Base-by-base conservation (phyloP, 768 basidiomycete genomes). In the Naganishia vaughanmartiniae region DNA sequence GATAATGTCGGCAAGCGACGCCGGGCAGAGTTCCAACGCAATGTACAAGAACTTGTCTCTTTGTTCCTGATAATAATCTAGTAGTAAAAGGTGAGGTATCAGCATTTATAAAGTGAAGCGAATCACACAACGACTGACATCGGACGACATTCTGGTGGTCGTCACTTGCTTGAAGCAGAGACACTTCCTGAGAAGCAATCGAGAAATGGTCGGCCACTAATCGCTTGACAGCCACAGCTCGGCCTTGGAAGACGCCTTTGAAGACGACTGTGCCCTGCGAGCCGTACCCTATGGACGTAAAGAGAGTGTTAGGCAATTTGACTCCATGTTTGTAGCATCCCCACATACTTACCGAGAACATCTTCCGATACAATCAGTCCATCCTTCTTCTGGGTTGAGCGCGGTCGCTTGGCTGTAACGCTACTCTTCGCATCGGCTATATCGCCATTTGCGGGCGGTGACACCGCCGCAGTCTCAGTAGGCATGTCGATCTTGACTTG, bases 211-310 rank as follows among this genome's bases (percentile, higher is more conserved):
- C 94, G 74, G 89, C 90, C 9, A 98, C 86, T 3, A 99, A 86
- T 0, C 96, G 91, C 81, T 99, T 98, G 69, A 99, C 93, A n/a
- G 96, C 96, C 0, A 99, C 96, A 0, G 95, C 90, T 65, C 96
- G 89, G 0, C 92, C 93, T 83, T 98, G 95, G n/a, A 97, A 87
- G 9, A 93, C 90, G 2, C 95, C 96, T 77, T 90, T 87, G 82
- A 87, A 93, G 3, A 99, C 96, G 51, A 98, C 90, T 0, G 96
- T 99, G 7, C 96, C 96, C 77, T 97, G 93, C 0, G 93, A 97
- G 2, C 94, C 94, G 75, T 90, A 92, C 4, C 94, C 94, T 96
- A 26, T 51, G 1, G 3, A 73, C 4, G 14, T 6, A 11, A 45
- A 24, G 65, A 26, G n/a, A 24, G 9, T 70, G 17, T 71, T 42